Evolutionary conservation across 2,329 filamentous ascomycete species (phyloP).

Genomic region (Lachnellula arida): DNA sequence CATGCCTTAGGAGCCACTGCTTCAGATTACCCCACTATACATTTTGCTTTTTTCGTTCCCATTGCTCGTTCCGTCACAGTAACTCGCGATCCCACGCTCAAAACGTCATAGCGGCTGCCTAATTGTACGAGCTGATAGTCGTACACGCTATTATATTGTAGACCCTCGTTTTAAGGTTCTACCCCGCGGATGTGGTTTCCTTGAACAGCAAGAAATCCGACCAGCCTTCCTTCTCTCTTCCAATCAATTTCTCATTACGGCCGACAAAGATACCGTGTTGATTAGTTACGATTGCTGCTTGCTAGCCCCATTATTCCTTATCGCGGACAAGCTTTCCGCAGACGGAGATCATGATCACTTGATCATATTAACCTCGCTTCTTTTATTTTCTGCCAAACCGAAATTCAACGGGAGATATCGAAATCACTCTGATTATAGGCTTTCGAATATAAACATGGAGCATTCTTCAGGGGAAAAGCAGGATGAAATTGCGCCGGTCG

Average conservation of each 20-base stretch:
- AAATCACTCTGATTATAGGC: neutral
- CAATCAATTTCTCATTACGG: neutral
- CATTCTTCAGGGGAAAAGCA: conserved; percentile 1
- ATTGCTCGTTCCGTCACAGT: neutral
- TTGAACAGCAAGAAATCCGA: conserved; percentile 5
- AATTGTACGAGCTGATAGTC: neutral
- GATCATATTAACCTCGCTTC: too few relatives aligned
- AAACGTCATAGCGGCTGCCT: neutral
- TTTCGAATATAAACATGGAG: conserved; percentile 3
- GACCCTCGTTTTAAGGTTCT: neutral
- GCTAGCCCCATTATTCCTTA: neutral
- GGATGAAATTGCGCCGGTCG: conserved; percentile 10
- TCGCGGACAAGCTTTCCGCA: neutral
- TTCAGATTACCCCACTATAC: too few relatives aligned
- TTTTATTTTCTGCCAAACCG: too few relatives aligned
- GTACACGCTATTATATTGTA: neutral
- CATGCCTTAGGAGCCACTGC: too few relatives aligned
- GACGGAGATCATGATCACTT: neutral
- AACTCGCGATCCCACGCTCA: neutral
- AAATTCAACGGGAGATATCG: too few relatives aligned
- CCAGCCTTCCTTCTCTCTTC: neutral
- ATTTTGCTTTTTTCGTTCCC: neutral
- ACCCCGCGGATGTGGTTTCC: conserved; percentile 11
- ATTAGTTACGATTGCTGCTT: neutral
- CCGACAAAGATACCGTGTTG: neutral